Evolutionary conservation across 306 rosid species (phyloP), one percentile per base, ranked within the genome.

Genomic region (Rubus idaeus): DNA sequence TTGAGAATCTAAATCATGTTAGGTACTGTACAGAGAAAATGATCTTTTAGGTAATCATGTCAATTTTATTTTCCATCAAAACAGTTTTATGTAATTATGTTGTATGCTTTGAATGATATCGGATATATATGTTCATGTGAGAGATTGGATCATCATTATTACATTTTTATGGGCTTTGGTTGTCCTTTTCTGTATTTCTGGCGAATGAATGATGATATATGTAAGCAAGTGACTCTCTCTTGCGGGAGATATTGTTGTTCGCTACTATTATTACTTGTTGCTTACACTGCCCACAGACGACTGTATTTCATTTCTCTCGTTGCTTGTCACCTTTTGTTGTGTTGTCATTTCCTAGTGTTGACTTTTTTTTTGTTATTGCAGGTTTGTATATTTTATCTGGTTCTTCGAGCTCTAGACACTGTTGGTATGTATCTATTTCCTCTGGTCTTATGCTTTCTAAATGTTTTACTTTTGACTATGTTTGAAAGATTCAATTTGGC

Each of bases 341-440:
- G 17, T 35, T 26, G 52, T 56, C 45, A 72, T 76, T 17, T 60
- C 17, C 62, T 60, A 35, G 20, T 13, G 9, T 40, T 66, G 21
- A 26, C 35, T 74, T 81, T 68, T 81, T 68, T 1, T 21, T 21
- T 4, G 63, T 8, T 75, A 83, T 87, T 84, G 85, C 98, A 96
- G 99, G 96, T 96, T 52, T 95, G 98, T 81, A 87, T 95, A 67
- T 93, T 93, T 75, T 93, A 93, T 80, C 86, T 93, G 88, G 97
- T 93, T 79, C 93, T 91, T 70, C 96, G 98, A 73, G 98, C 98
- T 62, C 93, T 93, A 20, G 98, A 93, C 80, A 93, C 98, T 68
- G 98, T 95, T 87, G 99, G 99, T 95, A 77, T 10, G 96, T 84
- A 82, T 46, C 75, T 80, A 9, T 53, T 70, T 45, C 78, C 80